These are phyloP conservation scores for Chaetomidium leptoderma DNA, from an alignment of 495 filamentous ascomycete species.

Conservation along the genomic window DNA sequence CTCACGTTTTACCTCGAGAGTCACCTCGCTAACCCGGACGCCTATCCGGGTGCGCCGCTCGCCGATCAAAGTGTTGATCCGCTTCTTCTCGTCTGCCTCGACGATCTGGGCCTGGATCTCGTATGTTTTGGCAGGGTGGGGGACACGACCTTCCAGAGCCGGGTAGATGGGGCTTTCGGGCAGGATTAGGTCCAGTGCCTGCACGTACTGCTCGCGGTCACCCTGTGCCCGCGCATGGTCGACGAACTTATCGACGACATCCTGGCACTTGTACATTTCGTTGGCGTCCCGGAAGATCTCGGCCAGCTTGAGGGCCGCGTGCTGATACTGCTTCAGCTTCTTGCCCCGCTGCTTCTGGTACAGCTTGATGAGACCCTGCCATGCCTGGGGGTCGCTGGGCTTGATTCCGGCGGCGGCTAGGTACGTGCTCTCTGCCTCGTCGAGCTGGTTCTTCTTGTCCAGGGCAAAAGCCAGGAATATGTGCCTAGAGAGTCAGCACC, in stretches of 20 bases:
- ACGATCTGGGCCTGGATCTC: slow-evolving; percentile 77
- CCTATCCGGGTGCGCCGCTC: slow-evolving; percentile 85
- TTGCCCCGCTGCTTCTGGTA: slow-evolving; percentile 70
- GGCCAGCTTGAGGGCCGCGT: slow-evolving; percentile 67
- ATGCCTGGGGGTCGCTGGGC: slow-evolving; percentile 59
- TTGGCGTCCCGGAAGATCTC: slow-evolving; percentile 65
- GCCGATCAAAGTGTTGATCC: slow-evolving; percentile 85
- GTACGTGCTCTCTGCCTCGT: slow-evolving; percentile 72
- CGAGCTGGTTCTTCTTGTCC: slow-evolving; percentile 65
- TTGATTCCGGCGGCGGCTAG: slow-evolving; percentile 60
- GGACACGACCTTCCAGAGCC: slow-evolving; percentile 79
- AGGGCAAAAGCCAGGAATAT: slow-evolving; percentile 77
- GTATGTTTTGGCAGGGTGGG: slow-evolving; percentile 76
- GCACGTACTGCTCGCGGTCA: slow-evolving; percentile 64
- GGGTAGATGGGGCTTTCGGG: slow-evolving; percentile 73
- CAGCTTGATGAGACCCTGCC: slow-evolving; percentile 84
- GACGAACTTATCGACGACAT: slow-evolving; percentile 74
- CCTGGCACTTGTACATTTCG: slow-evolving; percentile 66
- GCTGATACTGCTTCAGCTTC: slow-evolving; percentile 69
- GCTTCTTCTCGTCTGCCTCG: slow-evolving; percentile 82
- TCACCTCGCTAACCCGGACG: slow-evolving; percentile 76
- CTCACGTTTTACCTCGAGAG: slow-evolving; percentile 79
- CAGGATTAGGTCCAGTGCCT: slow-evolving; percentile 68
- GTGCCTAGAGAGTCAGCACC: slow-evolving; percentile 46
- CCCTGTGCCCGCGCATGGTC: slow-evolving; percentile 66